Conservation (phyloP, 352 stramenopile genomes). For the Chrysophaeum taylorii region DNA sequence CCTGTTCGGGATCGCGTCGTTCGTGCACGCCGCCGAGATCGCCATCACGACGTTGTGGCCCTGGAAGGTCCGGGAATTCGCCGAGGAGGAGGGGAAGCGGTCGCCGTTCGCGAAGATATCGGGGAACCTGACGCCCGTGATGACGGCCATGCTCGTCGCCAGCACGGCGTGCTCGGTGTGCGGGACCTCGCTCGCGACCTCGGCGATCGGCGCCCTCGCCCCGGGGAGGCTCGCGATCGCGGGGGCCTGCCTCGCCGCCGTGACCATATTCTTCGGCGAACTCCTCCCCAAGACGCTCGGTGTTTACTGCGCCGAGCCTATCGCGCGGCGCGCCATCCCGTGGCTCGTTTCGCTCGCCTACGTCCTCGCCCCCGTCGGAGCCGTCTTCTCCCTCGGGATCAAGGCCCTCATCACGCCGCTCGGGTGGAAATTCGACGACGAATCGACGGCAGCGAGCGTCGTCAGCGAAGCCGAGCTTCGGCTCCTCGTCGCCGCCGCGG, state of each 20-base stretch:
- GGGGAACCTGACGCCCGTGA: slow-evolving; percentile 62
- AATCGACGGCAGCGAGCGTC: slow-evolving; percentile 22
- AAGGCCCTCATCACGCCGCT: slow-evolving; percentile 52
- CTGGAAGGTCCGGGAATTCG: slow-evolving; percentile 71
- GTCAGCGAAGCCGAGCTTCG: slow-evolving; percentile 63
- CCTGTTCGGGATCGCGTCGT: neutral
- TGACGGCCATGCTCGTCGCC: slow-evolving; percentile 65
- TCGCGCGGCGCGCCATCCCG: slow-evolving; percentile 57
- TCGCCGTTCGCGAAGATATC: slow-evolving; percentile 49
- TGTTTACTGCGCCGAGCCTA: slow-evolving; percentile 61
- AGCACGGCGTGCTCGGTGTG: slow-evolving; percentile 49
- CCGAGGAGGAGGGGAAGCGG: slow-evolving; percentile 59
- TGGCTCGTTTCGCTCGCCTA: slow-evolving; percentile 52
- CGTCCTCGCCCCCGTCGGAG: slow-evolving; percentile 55
- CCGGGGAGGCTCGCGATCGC: slow-evolving; percentile 35
- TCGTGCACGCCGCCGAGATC: slow-evolving; percentile 30
- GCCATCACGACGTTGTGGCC: slow-evolving; percentile 70
- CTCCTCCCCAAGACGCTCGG: slow-evolving; percentile 65
- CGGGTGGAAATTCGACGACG: slow-evolving; percentile 50
- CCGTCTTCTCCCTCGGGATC: slow-evolving; percentile 46
- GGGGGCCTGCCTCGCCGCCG: slow-evolving; percentile 44
- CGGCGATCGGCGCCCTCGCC: slow-evolving; percentile 56
- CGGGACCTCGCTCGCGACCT: slow-evolving; percentile 47
- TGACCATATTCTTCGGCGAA: slow-evolving; percentile 71
- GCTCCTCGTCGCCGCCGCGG: slow-evolving; percentile 63